These are phyloP conservation scores for Cruciata laevipes DNA, from an alignment of 257 asterid species.

Conservation along the genomic window DNA sequence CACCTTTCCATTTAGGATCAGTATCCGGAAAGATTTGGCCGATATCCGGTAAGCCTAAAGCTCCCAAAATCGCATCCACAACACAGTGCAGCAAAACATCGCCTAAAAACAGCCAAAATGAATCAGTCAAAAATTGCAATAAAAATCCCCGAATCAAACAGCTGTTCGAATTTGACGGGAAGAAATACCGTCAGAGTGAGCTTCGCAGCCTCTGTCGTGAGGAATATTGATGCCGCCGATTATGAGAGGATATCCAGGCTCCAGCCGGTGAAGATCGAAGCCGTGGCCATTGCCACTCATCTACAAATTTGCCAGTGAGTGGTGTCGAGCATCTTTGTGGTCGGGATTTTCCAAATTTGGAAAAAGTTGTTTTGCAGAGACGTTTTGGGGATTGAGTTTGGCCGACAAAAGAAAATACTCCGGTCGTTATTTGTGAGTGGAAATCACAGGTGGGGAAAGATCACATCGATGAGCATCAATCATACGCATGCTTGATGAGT, in stretches of 20 bases:
- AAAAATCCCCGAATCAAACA: background rate
- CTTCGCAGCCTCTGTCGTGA: conserved; percentile 84
- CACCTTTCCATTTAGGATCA: conserved; percentile 97
- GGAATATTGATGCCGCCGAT: conserved; percentile 78
- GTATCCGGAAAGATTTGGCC: conserved; percentile 94
- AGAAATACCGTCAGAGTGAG: conserved; percentile 80
- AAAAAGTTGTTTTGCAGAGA: too few species aligned
- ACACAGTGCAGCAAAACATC: conserved; percentile 97
- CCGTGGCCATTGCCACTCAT: too few species aligned
- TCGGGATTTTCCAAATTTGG: too few species aligned
- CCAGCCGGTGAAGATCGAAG: conserved; percentile 84
- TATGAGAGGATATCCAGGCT: conserved; percentile 82
- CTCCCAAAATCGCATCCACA: conserved; percentile 94
- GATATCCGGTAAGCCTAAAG: conserved; percentile 88
- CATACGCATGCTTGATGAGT: too few species aligned
- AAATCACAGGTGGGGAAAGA: too few species aligned
- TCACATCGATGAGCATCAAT: too few species aligned
- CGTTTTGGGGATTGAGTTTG: too few species aligned
- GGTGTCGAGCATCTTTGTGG: too few species aligned
- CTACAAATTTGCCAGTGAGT: too few species aligned
- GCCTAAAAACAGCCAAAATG: conserved; percentile 32
- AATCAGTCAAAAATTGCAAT: background rate
- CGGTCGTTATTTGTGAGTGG: too few species aligned
- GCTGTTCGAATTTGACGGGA: background rate
- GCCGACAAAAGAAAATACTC: too few species aligned